Conservation (phyloP, 2,329 filamentous ascomycete genomes). For the Hymenotorrendiella dingleyae region DNA sequence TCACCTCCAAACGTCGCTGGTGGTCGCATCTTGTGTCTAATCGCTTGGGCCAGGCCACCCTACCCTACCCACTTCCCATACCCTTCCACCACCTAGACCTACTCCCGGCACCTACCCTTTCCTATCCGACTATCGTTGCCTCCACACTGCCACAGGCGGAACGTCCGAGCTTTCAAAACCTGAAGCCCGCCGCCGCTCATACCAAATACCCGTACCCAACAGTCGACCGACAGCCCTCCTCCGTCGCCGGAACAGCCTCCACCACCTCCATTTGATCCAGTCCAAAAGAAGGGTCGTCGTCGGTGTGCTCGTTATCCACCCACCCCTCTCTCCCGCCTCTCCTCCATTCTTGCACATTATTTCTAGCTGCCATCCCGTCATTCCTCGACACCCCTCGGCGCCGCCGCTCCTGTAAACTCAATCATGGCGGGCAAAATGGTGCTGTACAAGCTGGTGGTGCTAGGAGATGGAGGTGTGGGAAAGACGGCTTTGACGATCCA, state of each 20-base stretch:
- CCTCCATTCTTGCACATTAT: slow-evolving; percentile 4
- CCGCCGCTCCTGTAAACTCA: slow-evolving; percentile 8
- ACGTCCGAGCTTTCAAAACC: slow-evolving; percentile 12
- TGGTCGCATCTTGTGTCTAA: background rate
- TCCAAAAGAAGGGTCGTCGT: too few species aligned
- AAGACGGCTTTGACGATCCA: slow-evolving; percentile 95
- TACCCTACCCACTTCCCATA: background rate
- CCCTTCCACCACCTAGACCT: background rate
- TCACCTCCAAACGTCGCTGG: background rate
- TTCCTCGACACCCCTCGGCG: slow-evolving; percentile 10
- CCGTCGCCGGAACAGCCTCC: background rate
- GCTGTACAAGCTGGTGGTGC: slow-evolving; percentile 90
- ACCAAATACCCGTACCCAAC: background rate
- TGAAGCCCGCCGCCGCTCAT: too few species aligned
- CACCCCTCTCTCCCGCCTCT: background rate
- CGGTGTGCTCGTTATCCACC: too few species aligned
- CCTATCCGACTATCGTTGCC: slow-evolving; percentile 5
- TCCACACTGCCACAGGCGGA: slow-evolving; percentile 1
- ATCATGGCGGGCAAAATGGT: slow-evolving; percentile 88
- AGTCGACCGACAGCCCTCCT: too few species aligned
- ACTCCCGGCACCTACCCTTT: background rate
- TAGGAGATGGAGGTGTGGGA: slow-evolving; percentile 89
- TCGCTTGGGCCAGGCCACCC: background rate
- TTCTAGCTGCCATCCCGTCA: slow-evolving; percentile 8
- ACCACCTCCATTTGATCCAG: background rate